Percentiles rank a stretch among this genome's conserved stretches.
Evolutionary conservation across 2,329 filamentous ascomycete species (phyloP).

Genomic region (Paraphaeosphaeria sporulosa): DNA sequence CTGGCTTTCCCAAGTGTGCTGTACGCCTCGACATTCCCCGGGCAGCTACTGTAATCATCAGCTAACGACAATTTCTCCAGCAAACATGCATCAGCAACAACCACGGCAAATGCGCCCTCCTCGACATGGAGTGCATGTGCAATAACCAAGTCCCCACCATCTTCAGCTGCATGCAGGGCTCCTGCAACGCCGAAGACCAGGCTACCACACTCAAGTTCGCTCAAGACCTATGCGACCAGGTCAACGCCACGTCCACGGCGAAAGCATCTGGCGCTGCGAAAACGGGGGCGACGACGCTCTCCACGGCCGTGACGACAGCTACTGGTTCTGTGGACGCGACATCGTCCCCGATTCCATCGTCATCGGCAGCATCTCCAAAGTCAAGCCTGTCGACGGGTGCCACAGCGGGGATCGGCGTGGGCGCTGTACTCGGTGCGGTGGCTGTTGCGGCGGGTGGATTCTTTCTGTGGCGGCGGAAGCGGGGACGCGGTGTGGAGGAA

Average conservation of each 20-base stretch:
- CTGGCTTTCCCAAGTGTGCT: slow-evolving; percentile 5
- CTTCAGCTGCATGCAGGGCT: slow-evolving; percentile 13
- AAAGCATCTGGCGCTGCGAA: background rate
- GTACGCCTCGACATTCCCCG: too few relatives aligned
- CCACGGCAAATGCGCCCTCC: slow-evolving; percentile 5
- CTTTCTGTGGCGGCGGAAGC: slow-evolving; percentile 1
- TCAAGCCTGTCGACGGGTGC: background rate
- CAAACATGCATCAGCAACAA: slow-evolving; percentile 9
- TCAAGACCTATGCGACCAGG: slow-evolving; percentile 1
- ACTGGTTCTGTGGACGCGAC: background rate
- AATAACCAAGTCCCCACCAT: slow-evolving; percentile 1
- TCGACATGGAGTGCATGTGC: slow-evolving; percentile 11
- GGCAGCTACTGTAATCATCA: too few relatives aligned
- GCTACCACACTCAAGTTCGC: background rate
- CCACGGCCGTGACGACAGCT: background rate
- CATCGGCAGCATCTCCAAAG: background rate
- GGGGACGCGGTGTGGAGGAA: background rate
- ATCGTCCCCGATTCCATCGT: background rate
- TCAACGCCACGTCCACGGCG: background rate
- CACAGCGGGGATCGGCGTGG: slow-evolving; percentile 1
- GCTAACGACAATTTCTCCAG: background rate
- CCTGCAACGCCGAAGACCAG: slow-evolving; percentile 4
- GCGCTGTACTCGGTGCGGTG: background rate
- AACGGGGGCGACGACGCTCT: background rate
- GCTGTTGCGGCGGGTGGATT: background rate